Conservation (phyloP, 768 basidiomycete species). For the Crucibulum laeve region DNA sequence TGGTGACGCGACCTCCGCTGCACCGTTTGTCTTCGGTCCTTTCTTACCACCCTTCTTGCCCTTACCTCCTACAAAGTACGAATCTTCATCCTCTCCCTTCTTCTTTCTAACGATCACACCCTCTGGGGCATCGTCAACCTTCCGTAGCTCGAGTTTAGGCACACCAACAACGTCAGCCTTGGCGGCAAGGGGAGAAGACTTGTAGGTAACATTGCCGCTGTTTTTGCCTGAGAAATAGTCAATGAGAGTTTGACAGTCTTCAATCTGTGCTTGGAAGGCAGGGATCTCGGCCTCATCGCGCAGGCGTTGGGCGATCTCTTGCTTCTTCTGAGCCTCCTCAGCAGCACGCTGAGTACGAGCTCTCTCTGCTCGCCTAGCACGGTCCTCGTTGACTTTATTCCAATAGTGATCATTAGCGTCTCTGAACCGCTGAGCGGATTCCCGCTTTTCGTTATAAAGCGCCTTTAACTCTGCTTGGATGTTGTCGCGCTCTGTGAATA, state of each 20-base stretch:
- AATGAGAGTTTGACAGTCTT: constrained; percentile 93
- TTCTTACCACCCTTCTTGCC: constrained; percentile 56
- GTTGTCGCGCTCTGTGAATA: constrained; percentile 83
- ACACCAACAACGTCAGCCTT: constrained; percentile 56
- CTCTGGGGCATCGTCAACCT: constrained; percentile 71
- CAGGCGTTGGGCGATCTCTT: constrained; percentile 73
- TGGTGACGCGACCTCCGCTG: constrained; percentile 24
- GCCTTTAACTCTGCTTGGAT: constrained; percentile 66
- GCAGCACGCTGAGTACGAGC: constrained; percentile 70
- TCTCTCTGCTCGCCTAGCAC: constrained; percentile 76
- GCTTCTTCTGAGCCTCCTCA: constrained; percentile 74
- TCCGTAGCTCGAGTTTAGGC: constrained; percentile 77
- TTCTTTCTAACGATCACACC: constrained; percentile 82
- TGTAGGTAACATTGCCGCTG: constrained; percentile 36
- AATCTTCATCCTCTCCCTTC: constrained; percentile 83
- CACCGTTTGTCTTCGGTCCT: constrained; percentile 32
- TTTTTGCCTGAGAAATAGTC: constrained; percentile 75
- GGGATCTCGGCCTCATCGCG: constrained; percentile 89
- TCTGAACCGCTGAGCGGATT: constrained; percentile 63
- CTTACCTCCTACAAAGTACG: constrained; percentile 76
- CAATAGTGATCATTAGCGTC: constrained; percentile 83
- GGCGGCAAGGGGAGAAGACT: constrained; percentile 28
- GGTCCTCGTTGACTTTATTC: constrained; percentile 84
- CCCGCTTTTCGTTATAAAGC: constrained; percentile 75
- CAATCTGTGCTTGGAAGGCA: constrained; percentile 89